These are phyloP conservation scores for Aquilaria sinensis DNA, from an alignment of 345 rosid genomes.

Conservation along the genomic window DNA sequence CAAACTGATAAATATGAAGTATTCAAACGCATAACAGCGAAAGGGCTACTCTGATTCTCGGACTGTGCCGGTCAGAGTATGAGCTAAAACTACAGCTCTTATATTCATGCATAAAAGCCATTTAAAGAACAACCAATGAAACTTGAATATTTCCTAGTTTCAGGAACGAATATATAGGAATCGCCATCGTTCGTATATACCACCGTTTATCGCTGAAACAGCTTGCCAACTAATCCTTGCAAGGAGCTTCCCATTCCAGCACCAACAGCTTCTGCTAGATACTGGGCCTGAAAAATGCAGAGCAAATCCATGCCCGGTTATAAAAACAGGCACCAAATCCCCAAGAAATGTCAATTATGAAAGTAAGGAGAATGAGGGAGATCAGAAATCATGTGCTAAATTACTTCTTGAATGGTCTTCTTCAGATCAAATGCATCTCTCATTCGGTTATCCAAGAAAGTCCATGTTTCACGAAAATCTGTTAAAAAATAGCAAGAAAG, in stretches of 20 bases:
- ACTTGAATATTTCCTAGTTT: too few species aligned
- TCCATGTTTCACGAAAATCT: constrained; percentile 71
- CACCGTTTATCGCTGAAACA: constrained; percentile 29
- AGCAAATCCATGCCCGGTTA: not conserved
- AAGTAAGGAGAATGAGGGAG: not conserved
- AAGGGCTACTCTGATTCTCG: too few species aligned
- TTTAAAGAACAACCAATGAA: too few species aligned
- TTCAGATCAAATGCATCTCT: constrained; percentile 78
- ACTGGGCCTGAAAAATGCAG: constrained; percentile 44
- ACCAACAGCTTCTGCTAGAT: constrained; percentile 72
- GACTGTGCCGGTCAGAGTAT: too few species aligned
- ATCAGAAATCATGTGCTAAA: not conserved
- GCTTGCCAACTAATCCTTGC: constrained; percentile 56
- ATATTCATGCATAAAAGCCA: too few species aligned
- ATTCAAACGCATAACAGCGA: too few species aligned
- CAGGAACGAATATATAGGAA: too few species aligned
- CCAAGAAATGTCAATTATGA: not conserved
- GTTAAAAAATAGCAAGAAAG: constrained; percentile 12
- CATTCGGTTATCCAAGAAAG: constrained; percentile 63
- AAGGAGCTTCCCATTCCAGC: constrained; percentile 80
- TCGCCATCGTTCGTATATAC: too few species aligned
- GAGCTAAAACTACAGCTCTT: too few species aligned
- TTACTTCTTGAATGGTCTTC: constrained; percentile 78
- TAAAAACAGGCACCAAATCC: not conserved
- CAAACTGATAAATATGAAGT: too few species aligned